Conservation (phyloP, 805 yeast genomes). For the Wickerhamiella bombiphila region DNA sequence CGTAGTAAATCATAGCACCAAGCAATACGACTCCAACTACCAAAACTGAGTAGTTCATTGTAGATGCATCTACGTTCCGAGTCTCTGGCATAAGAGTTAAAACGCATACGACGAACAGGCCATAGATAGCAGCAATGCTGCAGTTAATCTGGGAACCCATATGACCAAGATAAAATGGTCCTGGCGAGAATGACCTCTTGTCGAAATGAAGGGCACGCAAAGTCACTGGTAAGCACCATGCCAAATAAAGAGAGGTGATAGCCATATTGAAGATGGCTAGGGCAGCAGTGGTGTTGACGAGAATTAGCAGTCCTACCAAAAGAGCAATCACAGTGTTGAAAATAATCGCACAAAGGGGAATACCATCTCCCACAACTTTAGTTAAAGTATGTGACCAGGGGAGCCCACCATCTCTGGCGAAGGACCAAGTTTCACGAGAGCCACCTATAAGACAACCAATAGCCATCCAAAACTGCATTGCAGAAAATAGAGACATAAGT, state of each 20-base stretch:
- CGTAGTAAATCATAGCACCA: constrained; percentile 37
- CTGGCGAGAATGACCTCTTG: constrained; percentile 35
- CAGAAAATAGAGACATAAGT: constrained; percentile 31
- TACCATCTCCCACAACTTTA: constrained; percentile 31
- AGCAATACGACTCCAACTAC: constrained; percentile 49
- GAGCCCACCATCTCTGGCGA: constrained; percentile 53
- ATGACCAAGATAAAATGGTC: constrained; percentile 49
- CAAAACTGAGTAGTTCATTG: constrained; percentile 47
- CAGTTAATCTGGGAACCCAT: constrained; percentile 30
- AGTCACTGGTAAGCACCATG: constrained; percentile 44
- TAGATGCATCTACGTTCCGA: constrained; percentile 19
- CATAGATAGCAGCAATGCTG: constrained; percentile 34
- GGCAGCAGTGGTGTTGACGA: constrained; percentile 44
- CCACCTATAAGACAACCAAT: constrained; percentile 49
- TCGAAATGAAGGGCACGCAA: constrained; percentile 41
- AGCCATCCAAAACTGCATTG: constrained; percentile 46
- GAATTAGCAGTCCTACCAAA: constrained; percentile 41
- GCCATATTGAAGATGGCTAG: constrained; percentile 47
- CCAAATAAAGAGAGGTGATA: constrained; percentile 46
- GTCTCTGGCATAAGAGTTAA: constrained; percentile 44
- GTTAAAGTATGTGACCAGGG: constrained; percentile 40
- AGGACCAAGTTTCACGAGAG: constrained; percentile 52
- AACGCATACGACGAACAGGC: constrained; percentile 33
- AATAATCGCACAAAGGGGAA: constrained; percentile 51
- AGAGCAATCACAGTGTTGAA: constrained; percentile 54